phyloP scores from a whole-genome alignment of 1,284 basidiomycete genomes.

The Leccinum fallax region DNA sequence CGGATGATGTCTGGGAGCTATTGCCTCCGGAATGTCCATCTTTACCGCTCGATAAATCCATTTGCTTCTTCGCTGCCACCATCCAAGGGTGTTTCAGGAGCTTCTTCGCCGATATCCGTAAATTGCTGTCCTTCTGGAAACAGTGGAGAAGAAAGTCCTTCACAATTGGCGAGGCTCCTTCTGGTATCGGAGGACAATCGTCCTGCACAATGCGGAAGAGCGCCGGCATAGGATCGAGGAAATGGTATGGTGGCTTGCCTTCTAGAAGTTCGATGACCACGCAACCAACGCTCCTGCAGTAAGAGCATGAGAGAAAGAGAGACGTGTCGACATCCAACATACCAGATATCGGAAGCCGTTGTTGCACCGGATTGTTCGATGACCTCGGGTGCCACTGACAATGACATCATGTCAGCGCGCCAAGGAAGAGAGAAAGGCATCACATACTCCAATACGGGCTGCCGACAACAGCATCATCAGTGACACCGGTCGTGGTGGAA shows the following conservation, averaged over 20 bases:
- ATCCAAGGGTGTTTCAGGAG: conserved; percentile 96
- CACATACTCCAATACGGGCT: conserved; percentile 95
- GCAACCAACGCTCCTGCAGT: conserved; percentile 84
- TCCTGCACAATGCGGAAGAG: conserved; percentile 98
- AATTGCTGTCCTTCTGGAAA: conserved; percentile 96
- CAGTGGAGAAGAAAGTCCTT: conserved; percentile 97
- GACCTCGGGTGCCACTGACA: conserved; percentile 91
- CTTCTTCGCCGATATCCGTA: conserved; percentile 93
- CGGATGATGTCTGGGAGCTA: conserved; percentile 28
- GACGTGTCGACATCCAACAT: conserved; percentile 21
- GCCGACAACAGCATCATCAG: conserved; percentile 90
- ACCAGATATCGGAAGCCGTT: conserved; percentile 97
- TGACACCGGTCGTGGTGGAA: conserved; percentile 69
- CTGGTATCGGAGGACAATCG: conserved; percentile 93
- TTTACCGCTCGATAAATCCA: conserved; percentile 49
- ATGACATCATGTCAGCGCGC: conserved; percentile 19
- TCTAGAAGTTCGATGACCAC: conserved; percentile 96
- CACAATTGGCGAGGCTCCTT: conserved; percentile 91
- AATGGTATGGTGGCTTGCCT: conserved; percentile 95
- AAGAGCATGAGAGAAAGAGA: conserved; percentile 14
- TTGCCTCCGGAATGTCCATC: conserved; percentile 36
- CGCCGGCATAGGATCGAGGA: conserved; percentile 96
- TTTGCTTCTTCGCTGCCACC: conserved; percentile 79
- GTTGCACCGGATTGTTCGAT: conserved; percentile 97
- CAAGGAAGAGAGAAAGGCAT: conserved; percentile 16